A percentile compares a stretch with the other conserved stretches of the same genome.
Conservation (phyloP, 2,329 filamentous ascomycete species). For the Aspergillus pseudotamarii region DNA sequence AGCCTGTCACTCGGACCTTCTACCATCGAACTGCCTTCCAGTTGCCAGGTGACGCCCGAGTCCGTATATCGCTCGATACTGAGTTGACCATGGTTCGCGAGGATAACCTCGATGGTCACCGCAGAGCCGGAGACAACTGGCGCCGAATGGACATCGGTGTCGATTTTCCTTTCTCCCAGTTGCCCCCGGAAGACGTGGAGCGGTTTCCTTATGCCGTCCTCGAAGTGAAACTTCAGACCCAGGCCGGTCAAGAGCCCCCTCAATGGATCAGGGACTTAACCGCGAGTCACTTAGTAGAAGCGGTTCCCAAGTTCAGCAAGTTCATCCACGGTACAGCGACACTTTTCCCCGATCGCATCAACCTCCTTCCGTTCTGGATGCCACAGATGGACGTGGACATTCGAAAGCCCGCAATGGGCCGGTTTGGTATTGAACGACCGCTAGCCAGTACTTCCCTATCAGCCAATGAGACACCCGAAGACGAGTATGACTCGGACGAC, state of each 20-base stretch:
- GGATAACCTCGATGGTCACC: constrained; percentile 84
- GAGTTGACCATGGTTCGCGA: constrained; percentile 94
- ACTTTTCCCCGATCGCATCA: constrained; percentile 82
- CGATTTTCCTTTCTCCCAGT: constrained; percentile 88
- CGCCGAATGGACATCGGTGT: constrained; percentile 96
- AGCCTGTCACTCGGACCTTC: constrained; percentile 90
- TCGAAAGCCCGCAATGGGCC: constrained; percentile 83
- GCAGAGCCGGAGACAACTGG: constrained; percentile 85
- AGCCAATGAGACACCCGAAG: constrained; percentile 75
- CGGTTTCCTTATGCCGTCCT: constrained; percentile 95
- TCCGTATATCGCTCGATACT: constrained; percentile 94
- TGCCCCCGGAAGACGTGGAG: constrained; percentile 81
- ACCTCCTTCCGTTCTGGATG: constrained; percentile 94
- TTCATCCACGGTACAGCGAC: constrained; percentile 95
- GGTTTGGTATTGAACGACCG: constrained; percentile 86
- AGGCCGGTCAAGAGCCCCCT: constrained; percentile 89
- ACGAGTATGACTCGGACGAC: constrained; percentile 67
- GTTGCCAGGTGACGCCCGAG: constrained; percentile 90
- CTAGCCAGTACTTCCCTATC: constrained; percentile 73
- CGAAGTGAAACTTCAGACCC: constrained; percentile 97
- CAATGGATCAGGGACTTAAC: constrained; percentile 96
- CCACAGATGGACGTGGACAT: constrained; percentile 99
- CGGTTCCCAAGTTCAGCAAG: constrained; percentile 99
- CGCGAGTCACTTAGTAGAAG: constrained; percentile 91
- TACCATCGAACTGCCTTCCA: constrained; percentile 99